Conservation (phyloP, 352 stramenopile species). For the Phytophthora citrophthora region DNA sequence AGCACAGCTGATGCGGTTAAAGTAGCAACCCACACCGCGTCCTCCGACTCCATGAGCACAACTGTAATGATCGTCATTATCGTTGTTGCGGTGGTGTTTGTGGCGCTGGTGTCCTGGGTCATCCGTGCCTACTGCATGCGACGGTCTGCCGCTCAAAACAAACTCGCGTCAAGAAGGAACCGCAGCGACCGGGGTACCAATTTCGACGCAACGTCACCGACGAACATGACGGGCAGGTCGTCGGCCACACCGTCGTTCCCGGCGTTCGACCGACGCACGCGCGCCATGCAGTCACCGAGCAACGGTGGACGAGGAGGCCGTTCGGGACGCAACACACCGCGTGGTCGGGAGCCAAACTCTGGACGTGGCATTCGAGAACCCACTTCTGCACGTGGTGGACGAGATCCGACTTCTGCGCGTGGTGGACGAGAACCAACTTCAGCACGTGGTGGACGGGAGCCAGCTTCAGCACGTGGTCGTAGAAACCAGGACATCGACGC, state of each 20-base stretch:
- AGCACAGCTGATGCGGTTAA: not conserved
- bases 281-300: slow-evolving; percentile 22
- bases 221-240: slow-evolving; percentile 25
- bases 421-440: slow-evolving; percentile 6
- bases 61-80: slow-evolving; percentile 36
- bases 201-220: slow-evolving; percentile 29
- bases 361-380: not conserved
- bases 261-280: slow-evolving; percentile 35
- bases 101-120: slow-evolving; percentile 38
- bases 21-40: slow-evolving; percentile 4
- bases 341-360: not conserved
- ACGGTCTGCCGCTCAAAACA: slow-evolving; percentile 15
- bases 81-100: slow-evolving; percentile 35
- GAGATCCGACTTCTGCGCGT: not conserved
- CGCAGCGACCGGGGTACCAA: slow-evolving; percentile 11
- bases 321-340: slow-evolving; percentile 7
- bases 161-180: slow-evolving; percentile 18
- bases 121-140: slow-evolving; percentile 33
- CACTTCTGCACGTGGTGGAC: slow-evolving; percentile 1
- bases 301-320: not conserved
- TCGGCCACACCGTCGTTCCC: slow-evolving; percentile 37
- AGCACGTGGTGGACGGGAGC: not conserved
- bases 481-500: slow-evolving; percentile 26
- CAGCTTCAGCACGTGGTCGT: slow-evolving; percentile 10
- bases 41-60: slow-evolving; percentile 27